These are phyloP conservation scores for Beauveria pseudobassiana DNA, from an alignment of 2,329 filamentous ascomycete genomes.

Conservation along the genomic window DNA sequence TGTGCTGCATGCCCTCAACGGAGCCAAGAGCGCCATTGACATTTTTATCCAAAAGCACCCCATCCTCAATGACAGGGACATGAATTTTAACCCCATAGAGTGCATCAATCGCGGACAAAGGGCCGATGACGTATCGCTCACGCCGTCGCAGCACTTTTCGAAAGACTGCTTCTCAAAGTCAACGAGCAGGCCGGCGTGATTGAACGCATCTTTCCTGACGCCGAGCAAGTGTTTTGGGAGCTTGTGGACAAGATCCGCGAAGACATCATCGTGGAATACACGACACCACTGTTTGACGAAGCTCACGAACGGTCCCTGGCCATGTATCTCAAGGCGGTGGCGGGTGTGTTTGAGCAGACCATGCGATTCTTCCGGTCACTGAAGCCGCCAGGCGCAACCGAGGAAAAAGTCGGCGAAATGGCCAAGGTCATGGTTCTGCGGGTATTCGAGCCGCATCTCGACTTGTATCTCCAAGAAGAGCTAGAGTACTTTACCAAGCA, in stretches of 20 bases:
- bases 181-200: constrained; percentile 80
- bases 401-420: constrained; percentile 53
- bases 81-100: constrained; percentile 63
- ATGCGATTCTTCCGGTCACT: constrained; percentile 69
- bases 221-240: constrained; percentile 62
- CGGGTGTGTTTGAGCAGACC: constrained; percentile 81
- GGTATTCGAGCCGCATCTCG: constrained; percentile 88
- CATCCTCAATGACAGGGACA: constrained; percentile 65
- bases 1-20: constrained; percentile 75
- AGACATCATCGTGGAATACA: constrained; percentile 78
- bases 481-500: constrained; percentile 73
- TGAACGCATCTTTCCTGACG: constrained; percentile 70
- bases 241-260: constrained; percentile 79
- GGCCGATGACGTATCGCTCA: constrained; percentile 62
- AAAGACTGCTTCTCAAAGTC: constrained; percentile 62
- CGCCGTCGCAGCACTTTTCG: constrained; percentile 80
- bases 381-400: constrained; percentile 55
- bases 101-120: constrained; percentile 62
- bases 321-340: constrained; percentile 77
- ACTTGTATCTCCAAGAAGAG: constrained; percentile 87
- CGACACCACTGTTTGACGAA: constrained; percentile 80
- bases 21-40: constrained; percentile 69
- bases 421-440: constrained; percentile 60
- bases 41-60: constrained; percentile 86
- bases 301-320: constrained; percentile 67